Base-by-base conservation (phyloP, 805 yeast species). In the Lipomyces spencermartinsiae region DNA sequence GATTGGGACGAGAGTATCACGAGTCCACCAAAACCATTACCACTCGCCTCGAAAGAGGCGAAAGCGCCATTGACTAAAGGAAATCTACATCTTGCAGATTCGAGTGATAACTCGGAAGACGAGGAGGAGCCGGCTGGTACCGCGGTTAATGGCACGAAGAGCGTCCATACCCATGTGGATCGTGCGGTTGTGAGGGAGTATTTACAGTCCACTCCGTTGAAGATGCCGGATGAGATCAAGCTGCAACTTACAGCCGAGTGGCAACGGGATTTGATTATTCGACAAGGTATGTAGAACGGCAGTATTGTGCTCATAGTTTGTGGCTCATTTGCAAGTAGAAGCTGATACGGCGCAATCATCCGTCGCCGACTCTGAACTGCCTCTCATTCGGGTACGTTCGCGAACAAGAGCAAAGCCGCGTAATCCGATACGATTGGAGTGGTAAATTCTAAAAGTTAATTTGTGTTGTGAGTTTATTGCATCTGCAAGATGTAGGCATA, bases 231-330 rank as follows among this genome's bases (percentile, higher is more conserved):
- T 14, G 43, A 57, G n/a, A 35, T 57, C 6, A 65, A 59, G 54
- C 29, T 31, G 43, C 66, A 65, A 22, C 37, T 68, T 4, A 39
- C 60, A 3, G 53, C 60, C 8, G 54, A 61, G 6, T 68, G 71
- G 71, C 62, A 34, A 31, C 64, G 64, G 19, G 71, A 68, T 37
- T 25, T 56, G 35, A 58, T 64, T 51, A 19, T 61, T 8, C 49
- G 35, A 19, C 64, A 67, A 51, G 62, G 67, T 63, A 58, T n/a
- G 69, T 59, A 6, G 56, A 4, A 49, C 8, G 7, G 16, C 2
- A 22, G 49, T 5, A 6, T 34, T 16, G 25, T 9, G 16, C 7
- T 55, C 37, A 31, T 12, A 16, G 19, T 55, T 14, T 55, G 10
- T 4, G n/a, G 34, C 46, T 35, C 2, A 59, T 25, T 22, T n/a